A percentile compares a stretch with the other conserved stretches of the same genome.
These are phyloP conservation scores for Cyanophora paradoxa DNA, from an alignment of 78 protist species.

Conservation along the genomic window DNA sequence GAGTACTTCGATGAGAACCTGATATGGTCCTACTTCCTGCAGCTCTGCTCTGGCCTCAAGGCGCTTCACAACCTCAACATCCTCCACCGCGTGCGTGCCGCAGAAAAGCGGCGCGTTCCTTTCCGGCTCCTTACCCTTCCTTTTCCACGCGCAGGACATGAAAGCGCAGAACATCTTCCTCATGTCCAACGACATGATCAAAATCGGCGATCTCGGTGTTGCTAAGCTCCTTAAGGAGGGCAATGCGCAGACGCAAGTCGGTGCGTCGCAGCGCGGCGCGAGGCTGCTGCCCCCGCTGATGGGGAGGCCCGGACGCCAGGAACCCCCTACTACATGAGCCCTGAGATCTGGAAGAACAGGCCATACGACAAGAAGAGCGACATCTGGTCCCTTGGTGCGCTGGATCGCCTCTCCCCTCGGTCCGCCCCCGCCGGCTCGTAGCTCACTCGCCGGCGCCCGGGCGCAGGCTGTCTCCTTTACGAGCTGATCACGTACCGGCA, in stretches of 20 bases:
- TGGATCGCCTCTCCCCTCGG: background rate
- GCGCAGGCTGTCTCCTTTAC: conserved; percentile 39
- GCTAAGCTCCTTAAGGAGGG: conserved; percentile 4
- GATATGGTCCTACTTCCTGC: conserved; percentile 57
- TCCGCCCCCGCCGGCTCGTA: background rate
- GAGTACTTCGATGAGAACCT: conserved; percentile 24
- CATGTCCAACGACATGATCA: background rate
- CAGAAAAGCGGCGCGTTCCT: background rate
- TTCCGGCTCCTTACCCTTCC: background rate
- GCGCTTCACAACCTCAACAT: conserved; percentile 29
- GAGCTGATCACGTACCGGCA: conserved; percentile 47
- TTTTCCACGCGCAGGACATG: conserved; percentile 4
- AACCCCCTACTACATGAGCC: conserved; percentile 74
- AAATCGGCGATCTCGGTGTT: conserved; percentile 52
- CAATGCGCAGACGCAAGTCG: conserved; percentile 29
- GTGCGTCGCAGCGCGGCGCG: conserved; percentile 7
- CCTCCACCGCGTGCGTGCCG: conserved; percentile 30
- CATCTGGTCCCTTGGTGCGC: conserved; percentile 78
- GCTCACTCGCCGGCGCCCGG: background rate
- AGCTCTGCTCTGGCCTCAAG: conserved; percentile 40
- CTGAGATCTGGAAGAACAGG: conserved; percentile 55
- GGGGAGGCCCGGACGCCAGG: conserved; percentile 27
- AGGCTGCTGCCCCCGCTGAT: background rate
- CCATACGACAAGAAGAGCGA: conserved; percentile 75
- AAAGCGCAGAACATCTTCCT: conserved; percentile 22